Conservation (phyloP, 345 rosid species). For the Citrus sp. region DNA sequence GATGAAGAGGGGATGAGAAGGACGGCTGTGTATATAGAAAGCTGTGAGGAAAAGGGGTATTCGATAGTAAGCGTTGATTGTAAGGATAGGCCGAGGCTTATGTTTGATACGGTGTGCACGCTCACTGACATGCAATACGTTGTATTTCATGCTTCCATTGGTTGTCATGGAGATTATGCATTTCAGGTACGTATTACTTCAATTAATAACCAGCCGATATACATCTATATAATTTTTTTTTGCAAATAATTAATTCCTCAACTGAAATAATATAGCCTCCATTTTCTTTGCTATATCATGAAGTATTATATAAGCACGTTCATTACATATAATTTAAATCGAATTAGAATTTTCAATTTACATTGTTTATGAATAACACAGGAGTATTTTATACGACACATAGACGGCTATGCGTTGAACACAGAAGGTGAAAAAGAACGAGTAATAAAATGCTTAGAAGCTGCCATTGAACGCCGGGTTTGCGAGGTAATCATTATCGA, state of each 20-base stretch:
- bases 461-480: conserved; percentile 50
- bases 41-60: conserved; percentile 63
- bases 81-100: conserved; percentile 63
- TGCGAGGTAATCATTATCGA: conserved; percentile 34
- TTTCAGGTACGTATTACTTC: conserved; percentile 43
- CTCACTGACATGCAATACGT: conserved; percentile 79
- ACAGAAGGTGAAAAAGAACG: conserved; percentile 37
- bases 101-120: conserved; percentile 78
- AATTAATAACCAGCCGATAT: too few relatives aligned
- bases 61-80: conserved; percentile 60
- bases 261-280: neutral
- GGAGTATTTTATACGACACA: conserved; percentile 38
- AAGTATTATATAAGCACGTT: neutral
- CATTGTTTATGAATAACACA: neutral
- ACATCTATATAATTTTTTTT: too few relatives aligned
- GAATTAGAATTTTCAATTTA: neutral
- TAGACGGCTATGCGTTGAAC: conserved; percentile 29
- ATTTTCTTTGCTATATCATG: neutral
- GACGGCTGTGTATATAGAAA: conserved; percentile 44
- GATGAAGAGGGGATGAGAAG: conserved; percentile 20
- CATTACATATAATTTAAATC: neutral
- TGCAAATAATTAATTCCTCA: neutral
- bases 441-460: conserved; percentile 54
- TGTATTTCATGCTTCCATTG: conserved; percentile 65
- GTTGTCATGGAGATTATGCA: conserved; percentile 44